These are phyloP conservation scores for Tillandsia fasciculata DNA, from an alignment of 176 grass and related monocot genomes.

Conservation along the genomic window DNA sequence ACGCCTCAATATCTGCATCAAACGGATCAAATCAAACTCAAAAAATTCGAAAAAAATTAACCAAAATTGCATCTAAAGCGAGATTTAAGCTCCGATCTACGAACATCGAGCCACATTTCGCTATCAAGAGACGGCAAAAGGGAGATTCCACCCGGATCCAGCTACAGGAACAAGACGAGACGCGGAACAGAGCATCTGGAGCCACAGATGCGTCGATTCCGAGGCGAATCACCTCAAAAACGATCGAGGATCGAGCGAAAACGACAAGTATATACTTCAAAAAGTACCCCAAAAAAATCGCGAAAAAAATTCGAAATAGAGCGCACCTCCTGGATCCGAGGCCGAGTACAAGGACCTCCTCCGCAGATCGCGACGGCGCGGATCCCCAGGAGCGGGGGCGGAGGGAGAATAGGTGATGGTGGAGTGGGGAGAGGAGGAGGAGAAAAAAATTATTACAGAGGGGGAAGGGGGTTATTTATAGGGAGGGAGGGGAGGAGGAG, in stretches of 20 bases:
- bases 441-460: slow-evolving; percentile 15
- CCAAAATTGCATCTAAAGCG: slow-evolving; percentile 14
- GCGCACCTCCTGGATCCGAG: slow-evolving; percentile 14
- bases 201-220: not conserved
- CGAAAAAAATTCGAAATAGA: not conserved
- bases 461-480: slow-evolving; percentile 19
- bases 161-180: slow-evolving; percentile 13
- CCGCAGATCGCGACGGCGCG: not conserved
- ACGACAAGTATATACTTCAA: not conserved
- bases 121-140: slow-evolving; percentile 7
- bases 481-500: slow-evolving; percentile 6
- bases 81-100: not conserved
- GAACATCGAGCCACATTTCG: slow-evolving; percentile 4
- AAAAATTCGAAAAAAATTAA: not conserved
- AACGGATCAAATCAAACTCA: not conserved
- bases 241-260: slow-evolving; percentile 1
- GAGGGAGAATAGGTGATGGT: too few relatives aligned
- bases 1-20: not conserved
- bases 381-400: slow-evolving; percentile 5
- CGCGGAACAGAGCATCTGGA: slow-evolving; percentile 9
- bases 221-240: not conserved
- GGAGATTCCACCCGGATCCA: slow-evolving; percentile 22
- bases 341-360: not conserved
- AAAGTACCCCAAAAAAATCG: not conserved
- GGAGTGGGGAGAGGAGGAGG: slow-evolving; percentile 14